Conservation (phyloP, 2,329 filamentous ascomycete species). For the Claviceps purpurea region DNA sequence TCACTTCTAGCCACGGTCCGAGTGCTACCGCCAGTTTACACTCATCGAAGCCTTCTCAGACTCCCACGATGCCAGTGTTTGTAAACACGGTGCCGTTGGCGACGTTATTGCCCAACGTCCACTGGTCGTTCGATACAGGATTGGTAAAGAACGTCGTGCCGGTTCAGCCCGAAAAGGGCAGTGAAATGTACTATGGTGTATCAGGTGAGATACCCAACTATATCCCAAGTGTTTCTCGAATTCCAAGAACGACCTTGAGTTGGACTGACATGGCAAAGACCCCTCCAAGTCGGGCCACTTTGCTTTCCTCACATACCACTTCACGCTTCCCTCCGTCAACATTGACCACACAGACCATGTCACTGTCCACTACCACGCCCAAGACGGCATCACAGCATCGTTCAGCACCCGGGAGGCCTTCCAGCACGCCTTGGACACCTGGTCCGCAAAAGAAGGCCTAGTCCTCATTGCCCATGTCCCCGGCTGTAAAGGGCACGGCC, state of each 20-base stretch:
- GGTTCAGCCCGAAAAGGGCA: slow-evolving; percentile 9
- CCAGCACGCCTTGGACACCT: slow-evolving; percentile 11
- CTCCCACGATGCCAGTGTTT: not conserved
- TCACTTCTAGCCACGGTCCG: not conserved
- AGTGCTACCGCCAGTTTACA: not conserved
- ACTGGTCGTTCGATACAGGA: slow-evolving; percentile 14
- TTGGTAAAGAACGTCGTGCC: slow-evolving; percentile 13
- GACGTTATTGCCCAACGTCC: slow-evolving; percentile 8
- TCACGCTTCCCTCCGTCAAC: slow-evolving; percentile 16
- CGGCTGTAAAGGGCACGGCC: slow-evolving; percentile 14
- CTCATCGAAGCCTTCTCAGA: not conserved
- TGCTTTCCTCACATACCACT: slow-evolving; percentile 15
- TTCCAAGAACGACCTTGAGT: no score
- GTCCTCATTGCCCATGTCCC: slow-evolving; percentile 14
- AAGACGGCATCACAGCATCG: slow-evolving; percentile 4
- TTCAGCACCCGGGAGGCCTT: slow-evolving; percentile 13
- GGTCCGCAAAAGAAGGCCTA: slow-evolving; percentile 10
- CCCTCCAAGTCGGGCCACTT: slow-evolving; percentile 12
- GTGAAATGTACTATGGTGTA: slow-evolving; percentile 14
- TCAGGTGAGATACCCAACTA: slow-evolving; percentile 3
- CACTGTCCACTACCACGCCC: slow-evolving; percentile 4
- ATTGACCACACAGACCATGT: slow-evolving; percentile 16
- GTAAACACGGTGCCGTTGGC: not conserved
- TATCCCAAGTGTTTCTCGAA: no score
- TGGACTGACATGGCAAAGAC: slow-evolving; percentile 5